These are phyloP conservation scores for Fulvia fulva DNA, from an alignment of 2,329 filamentous ascomycete species.

Conservation along the genomic window DNA sequence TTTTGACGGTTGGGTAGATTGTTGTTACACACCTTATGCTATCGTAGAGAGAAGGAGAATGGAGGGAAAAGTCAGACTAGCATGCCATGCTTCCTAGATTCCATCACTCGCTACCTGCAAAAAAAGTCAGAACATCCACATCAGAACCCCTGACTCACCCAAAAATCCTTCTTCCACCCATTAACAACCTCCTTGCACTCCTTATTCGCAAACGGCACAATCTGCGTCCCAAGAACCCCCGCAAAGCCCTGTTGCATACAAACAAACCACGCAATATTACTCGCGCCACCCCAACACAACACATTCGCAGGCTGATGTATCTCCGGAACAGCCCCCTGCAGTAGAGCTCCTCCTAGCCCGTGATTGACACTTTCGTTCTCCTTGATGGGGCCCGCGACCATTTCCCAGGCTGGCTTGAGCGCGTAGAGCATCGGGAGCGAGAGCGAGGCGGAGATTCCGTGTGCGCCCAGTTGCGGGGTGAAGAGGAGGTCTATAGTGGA, in stretches of 20 bases:
- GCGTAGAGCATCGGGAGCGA: conserved; percentile 3
- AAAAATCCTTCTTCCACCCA: conserved; percentile 16
- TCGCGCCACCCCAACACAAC: conserved; percentile 12
- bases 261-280: conserved; percentile 14
- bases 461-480: conserved; percentile 38
- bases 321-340: background rate
- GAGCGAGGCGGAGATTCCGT: conserved; percentile 6
- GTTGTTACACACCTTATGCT: too few relatives aligned
- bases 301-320: conserved; percentile 9
- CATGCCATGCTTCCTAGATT: too few relatives aligned
- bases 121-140: too few relatives aligned
- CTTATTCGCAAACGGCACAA: conserved; percentile 7
- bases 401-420: conserved; percentile 8
- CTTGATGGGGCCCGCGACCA: conserved; percentile 8
- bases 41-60: too few relatives aligned
- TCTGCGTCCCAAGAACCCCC: conserved; percentile 13
- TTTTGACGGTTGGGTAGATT: too few relatives aligned
- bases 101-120: too few relatives aligned
- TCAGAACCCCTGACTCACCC: background rate
- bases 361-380: conserved; percentile 11
- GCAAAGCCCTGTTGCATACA: conserved; percentile 9
- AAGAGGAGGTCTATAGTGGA: conserved; percentile 44
- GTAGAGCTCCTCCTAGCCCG: conserved; percentile 6
- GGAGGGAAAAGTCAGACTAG: too few relatives aligned
- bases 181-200: conserved; percentile 6